phyloP scores from a whole-genome alignment of 345 rosid species.

The Citrus reticulata region DNA sequence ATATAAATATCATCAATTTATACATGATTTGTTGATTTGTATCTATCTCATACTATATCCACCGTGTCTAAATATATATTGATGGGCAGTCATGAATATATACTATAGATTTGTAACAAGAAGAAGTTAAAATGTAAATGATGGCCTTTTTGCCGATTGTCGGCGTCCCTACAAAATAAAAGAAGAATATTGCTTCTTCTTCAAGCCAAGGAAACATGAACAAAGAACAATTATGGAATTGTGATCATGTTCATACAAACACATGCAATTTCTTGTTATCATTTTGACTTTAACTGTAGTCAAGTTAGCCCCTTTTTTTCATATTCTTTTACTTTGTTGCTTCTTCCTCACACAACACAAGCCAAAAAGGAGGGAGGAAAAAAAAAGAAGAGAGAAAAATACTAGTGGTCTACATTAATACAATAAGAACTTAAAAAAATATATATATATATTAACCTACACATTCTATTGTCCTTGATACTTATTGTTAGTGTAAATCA shows the following conservation, averaged over 20 bases:
- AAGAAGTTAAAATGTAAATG: background rate
- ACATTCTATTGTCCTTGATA: background rate
- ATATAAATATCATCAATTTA: background rate
- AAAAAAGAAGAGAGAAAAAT: background rate
- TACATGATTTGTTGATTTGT: background rate
- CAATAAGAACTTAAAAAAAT: background rate
- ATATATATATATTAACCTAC: background rate
- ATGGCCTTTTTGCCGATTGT: background rate
- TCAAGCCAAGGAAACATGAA: slow-evolving; percentile 17
- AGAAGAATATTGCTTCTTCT: slow-evolving; percentile 16
- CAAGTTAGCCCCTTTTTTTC: background rate
- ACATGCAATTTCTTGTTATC: background rate
- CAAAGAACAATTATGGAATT: slow-evolving; percentile 18
- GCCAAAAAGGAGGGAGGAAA: background rate
- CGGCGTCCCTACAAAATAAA: background rate
- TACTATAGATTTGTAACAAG: background rate
- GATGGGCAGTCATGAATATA: too few species aligned
- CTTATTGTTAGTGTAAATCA: background rate
- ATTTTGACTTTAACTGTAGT: background rate
- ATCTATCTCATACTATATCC: background rate
- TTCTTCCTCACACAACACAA: background rate
- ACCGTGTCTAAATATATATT: too few species aligned
- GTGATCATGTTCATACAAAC: slow-evolving; percentile 5
- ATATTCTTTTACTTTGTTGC: background rate
- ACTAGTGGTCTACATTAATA: background rate